Evolutionary conservation across 192 early-diverging fungal species (phyloP).

Genomic region (Coemansia pectinata): DNA sequence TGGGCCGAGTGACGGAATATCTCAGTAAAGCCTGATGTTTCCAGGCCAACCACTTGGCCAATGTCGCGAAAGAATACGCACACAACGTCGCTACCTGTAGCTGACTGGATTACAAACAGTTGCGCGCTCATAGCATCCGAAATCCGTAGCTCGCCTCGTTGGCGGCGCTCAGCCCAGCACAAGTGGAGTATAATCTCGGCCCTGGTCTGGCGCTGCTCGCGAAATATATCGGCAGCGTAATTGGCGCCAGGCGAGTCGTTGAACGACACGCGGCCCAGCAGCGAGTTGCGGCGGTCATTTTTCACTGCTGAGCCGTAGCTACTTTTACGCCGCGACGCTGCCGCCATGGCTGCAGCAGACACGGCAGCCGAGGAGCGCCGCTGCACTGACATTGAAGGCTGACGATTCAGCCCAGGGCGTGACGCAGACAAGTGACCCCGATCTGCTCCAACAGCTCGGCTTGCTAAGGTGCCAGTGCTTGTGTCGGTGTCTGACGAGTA

Average conservation of each 20-base stretch:
- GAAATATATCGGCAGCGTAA: constrained; percentile 41
- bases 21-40: constrained; percentile 21
- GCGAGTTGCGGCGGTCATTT: constrained; percentile 41
- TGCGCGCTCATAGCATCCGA: constrained; percentile 7
- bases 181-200: constrained; percentile 38
- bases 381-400: constrained; percentile 47
- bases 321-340: constrained; percentile 35
- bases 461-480: not conserved
- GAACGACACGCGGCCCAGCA: constrained; percentile 47
- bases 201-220: constrained; percentile 46
- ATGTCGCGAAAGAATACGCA: constrained; percentile 24
- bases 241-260: constrained; percentile 48
- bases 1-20: constrained; percentile 31
- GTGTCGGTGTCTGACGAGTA: not conserved
- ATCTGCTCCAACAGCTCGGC: constrained; percentile 4
- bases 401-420: constrained; percentile 30
- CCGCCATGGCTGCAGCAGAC: constrained; percentile 27
- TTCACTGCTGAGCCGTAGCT: constrained; percentile 31
- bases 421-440: constrained; percentile 19
- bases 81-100: constrained; percentile 23
- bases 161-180: constrained; percentile 37
- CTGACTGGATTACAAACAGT: constrained; percentile 39
- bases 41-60: constrained; percentile 25
- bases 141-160: not conserved
- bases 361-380: constrained; percentile 41